Percentiles rank a stretch among this genome's conserved stretches.
Conservation (phyloP, 768 basidiomycete genomes). For the Pisolithus orientalis region DNA sequence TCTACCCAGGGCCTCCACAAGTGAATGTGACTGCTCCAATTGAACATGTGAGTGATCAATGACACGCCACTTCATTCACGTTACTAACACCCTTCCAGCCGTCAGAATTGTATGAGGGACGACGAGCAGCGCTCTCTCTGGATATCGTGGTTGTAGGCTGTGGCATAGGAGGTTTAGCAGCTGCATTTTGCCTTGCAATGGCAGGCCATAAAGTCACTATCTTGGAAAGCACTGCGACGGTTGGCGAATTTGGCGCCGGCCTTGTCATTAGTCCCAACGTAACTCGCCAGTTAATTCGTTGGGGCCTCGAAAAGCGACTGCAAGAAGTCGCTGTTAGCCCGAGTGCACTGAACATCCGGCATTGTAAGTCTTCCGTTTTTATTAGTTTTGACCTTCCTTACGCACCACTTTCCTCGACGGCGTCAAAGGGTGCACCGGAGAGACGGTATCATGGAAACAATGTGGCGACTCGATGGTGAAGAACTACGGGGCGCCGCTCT, state of each 20-base stretch:
- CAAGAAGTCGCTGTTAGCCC: constrained; percentile 34
- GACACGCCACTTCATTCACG: background rate
- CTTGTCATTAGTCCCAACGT: constrained; percentile 42
- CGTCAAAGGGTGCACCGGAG: constrained; percentile 24
- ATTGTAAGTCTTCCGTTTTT: constrained; percentile 30
- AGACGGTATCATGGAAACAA: constrained; percentile 29
- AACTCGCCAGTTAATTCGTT: constrained; percentile 41
- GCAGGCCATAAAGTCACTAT: constrained; percentile 45
- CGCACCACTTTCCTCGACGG: background rate
- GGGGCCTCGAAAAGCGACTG: constrained; percentile 44
- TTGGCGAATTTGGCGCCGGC: constrained; percentile 46
- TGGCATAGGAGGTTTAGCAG: constrained; percentile 44
- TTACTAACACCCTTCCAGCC: background rate
- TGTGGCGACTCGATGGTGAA: constrained; percentile 30
- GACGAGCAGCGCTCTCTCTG: constrained; percentile 20
- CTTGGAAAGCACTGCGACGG: constrained; percentile 33
- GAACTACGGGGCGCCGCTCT: constrained; percentile 28
- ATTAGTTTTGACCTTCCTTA: background rate
- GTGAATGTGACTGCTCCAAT: too few species aligned
- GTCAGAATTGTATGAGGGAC: constrained; percentile 17
- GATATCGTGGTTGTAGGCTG: constrained; percentile 42
- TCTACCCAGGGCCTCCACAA: too few species aligned
- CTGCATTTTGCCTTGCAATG: constrained; percentile 39
- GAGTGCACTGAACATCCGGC: constrained; percentile 31
- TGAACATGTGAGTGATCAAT: background rate